Percentiles rank a stretch among this genome's conserved stretches.
These are phyloP conservation scores for Gyromitra esculenta DNA, from an alignment of 2,329 filamentous ascomycete species.

Conservation along the genomic window DNA sequence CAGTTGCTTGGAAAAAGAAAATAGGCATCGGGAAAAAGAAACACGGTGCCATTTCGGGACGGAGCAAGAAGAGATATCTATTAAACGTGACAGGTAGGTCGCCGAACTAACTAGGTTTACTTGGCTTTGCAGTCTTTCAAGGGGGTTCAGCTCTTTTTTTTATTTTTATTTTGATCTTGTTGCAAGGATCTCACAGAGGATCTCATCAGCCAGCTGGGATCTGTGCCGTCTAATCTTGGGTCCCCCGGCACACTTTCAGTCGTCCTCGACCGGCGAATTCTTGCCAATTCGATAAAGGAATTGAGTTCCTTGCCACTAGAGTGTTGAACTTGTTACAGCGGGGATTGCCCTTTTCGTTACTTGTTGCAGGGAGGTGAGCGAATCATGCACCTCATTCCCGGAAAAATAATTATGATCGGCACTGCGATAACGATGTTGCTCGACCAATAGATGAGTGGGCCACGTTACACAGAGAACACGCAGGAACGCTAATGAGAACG, in stretches of 20 bases:
- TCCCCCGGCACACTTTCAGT: neutral
- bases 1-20: slow-evolving; percentile 43
- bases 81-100: slow-evolving; percentile 25
- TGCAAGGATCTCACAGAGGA: slow-evolving; percentile 26
- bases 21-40: slow-evolving; percentile 28
- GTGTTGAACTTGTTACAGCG: neutral
- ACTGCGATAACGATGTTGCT: slow-evolving; percentile 20
- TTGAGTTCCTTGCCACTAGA: neutral
- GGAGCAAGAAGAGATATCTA: slow-evolving; percentile 7
- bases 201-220: slow-evolving; percentile 18
- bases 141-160: slow-evolving; percentile 41
- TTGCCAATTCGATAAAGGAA: neutral
- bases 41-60: slow-evolving; percentile 33
- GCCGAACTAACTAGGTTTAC: slow-evolving; percentile 24
- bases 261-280: neutral
- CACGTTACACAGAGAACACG: slow-evolving; percentile 10
- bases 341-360: slow-evolving; percentile 9
- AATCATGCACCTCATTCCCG: slow-evolving; percentile 32
- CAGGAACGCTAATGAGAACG: slow-evolving; percentile 16
- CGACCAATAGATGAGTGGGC: slow-evolving; percentile 27
- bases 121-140: slow-evolving; percentile 16
- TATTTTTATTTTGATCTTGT: slow-evolving; percentile 1
- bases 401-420: slow-evolving; percentile 28
- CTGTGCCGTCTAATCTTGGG: neutral
- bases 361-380: slow-evolving; percentile 1